These are phyloP conservation scores for Tolypocladium endophyticum DNA, from an alignment of 2,329 filamentous ascomycete species.

Conservation along the genomic window DNA sequence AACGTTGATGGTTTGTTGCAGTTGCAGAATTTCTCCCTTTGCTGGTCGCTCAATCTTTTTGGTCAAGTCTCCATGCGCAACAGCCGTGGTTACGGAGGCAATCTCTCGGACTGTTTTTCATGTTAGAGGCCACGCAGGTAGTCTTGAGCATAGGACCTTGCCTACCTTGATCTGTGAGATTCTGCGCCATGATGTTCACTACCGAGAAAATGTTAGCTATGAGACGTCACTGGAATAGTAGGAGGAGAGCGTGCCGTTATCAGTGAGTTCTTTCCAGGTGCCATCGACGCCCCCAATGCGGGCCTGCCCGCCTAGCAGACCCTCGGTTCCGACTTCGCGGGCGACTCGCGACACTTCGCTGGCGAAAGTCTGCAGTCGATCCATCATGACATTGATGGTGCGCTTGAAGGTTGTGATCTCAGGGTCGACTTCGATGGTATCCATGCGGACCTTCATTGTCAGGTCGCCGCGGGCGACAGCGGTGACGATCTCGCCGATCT, in stretches of 20 bases:
- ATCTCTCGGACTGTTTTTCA: constrained; percentile 63
- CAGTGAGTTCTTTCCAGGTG: constrained; percentile 94
- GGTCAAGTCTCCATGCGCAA: constrained; percentile 72
- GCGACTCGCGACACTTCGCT: constrained; percentile 92
- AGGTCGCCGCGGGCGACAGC: constrained; percentile 91
- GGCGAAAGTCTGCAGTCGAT: constrained; percentile 91
- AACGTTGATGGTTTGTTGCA: constrained; percentile 80
- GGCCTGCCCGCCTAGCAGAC: constrained; percentile 85
- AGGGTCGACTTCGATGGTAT: constrained; percentile 92
- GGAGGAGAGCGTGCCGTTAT: constrained; percentile 51
- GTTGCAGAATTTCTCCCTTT: constrained; percentile 69
- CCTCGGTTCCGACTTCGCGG: constrained; percentile 92
- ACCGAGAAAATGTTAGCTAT: constrained; percentile 26
- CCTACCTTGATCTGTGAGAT: constrained; percentile 63
- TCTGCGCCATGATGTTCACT: constrained; percentile 79
- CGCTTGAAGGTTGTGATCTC: constrained; percentile 97
- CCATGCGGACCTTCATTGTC: constrained; percentile 93
- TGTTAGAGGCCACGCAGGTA: constrained; percentile 48
- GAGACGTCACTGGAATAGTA: neutral
- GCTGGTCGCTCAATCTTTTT: constrained; percentile 77
- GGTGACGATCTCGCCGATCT: constrained; percentile 96
- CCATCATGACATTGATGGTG: constrained; percentile 99
- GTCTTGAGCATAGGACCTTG: constrained; percentile 70
- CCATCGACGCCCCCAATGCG: constrained; percentile 90
- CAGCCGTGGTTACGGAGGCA: constrained; percentile 72